Evolutionary conservation across 2,329 filamentous ascomycete species (phyloP), one percentile per base, ranked within the genome.

Genomic region (Fusarium torreyae): DNA sequence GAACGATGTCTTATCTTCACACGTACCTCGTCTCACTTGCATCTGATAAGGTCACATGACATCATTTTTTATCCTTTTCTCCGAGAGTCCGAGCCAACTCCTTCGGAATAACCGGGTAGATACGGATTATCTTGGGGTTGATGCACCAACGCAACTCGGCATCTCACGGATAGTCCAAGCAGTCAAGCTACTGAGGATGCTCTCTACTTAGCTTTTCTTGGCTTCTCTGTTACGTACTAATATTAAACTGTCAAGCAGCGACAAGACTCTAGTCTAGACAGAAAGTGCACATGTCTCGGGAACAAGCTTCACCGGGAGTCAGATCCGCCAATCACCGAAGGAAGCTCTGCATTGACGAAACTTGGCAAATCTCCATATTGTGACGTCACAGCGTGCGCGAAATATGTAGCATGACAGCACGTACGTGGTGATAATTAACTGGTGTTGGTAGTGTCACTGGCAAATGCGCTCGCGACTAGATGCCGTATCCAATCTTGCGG

Each of bases 181-280:
- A 13, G 10, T 31, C 28, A 31, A 31, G 10, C 5, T 5, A 31
- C 11, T 10, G 10, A 31, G 28, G 10, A 11, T 11, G 10, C 10
- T 31, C 10, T 11, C 11, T 31, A 31, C 28, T 31, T 31, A 10
- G 28, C 28, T 31, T 10, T 15, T 57, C 20, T 15, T 20, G 20
- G 53, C 26, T 45, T 9, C 18, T 13, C 18, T 14, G 14, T 39
- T 22, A 6, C 15, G 11, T 7, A 58, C 59, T 64, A 64, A 33
- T 58, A 57, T 58, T 64, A 64, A 50, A 48, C 51, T 60, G 53
- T 66, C 52, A 66, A 48, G 31, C 14, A 31, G 26, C 26, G 54
- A 53, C 24, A 42, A 64, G 45, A 64, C 44, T 45, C 42, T 64
- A 64, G 39, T 11, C 34, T 45, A n/a, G 45, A 31, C 38, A 38